These are phyloP conservation scores for Pythium sp. DNA, from an alignment of 352 stramenopile species.

Conservation along the genomic window DNA sequence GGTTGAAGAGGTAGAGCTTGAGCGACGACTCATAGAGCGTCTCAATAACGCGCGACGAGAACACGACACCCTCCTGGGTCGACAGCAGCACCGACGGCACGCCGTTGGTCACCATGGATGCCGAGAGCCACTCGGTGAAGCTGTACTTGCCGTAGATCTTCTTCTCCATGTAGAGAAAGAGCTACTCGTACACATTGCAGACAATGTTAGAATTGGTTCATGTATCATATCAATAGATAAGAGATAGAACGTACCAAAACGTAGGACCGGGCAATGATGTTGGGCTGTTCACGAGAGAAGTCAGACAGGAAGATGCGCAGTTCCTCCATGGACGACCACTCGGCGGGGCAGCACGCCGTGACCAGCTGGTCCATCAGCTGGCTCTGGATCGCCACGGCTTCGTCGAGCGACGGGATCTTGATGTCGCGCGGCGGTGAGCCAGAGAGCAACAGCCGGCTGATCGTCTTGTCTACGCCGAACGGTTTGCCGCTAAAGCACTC, in stretches of 20 bases:
- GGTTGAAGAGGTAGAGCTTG: constrained; percentile 78
- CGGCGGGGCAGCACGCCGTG: constrained; percentile 48
- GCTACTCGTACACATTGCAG: constrained; percentile 22
- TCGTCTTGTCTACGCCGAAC: constrained; percentile 71
- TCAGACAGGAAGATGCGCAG: constrained; percentile 73
- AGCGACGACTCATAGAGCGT: constrained; percentile 82
- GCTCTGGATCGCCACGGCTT: constrained; percentile 44
- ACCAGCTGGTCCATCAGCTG: constrained; percentile 56
- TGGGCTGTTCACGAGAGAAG: constrained; percentile 66
- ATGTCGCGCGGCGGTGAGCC: constrained; percentile 72
- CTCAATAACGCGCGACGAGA: constrained; percentile 71
- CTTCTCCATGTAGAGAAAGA: constrained; percentile 83
- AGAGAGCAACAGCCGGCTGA: constrained; percentile 69
- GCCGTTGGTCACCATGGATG: constrained; percentile 79
- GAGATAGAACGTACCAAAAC: constrained; percentile 49
- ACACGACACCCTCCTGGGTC: constrained; percentile 81
- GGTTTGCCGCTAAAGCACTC: constrained; percentile 68
- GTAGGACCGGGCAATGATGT: constrained; percentile 77
- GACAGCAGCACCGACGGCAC: constrained; percentile 80
- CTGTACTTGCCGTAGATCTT: constrained; percentile 83
- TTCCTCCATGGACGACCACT: constrained; percentile 81
- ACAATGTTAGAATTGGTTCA: neutral
- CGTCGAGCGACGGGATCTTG: constrained; percentile 55
- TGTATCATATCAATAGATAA: constrained; percentile 26
- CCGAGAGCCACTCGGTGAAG: constrained; percentile 84